phyloP scores from a whole-genome alignment of 306 rosid species.

The Malus asiatica region DNA sequence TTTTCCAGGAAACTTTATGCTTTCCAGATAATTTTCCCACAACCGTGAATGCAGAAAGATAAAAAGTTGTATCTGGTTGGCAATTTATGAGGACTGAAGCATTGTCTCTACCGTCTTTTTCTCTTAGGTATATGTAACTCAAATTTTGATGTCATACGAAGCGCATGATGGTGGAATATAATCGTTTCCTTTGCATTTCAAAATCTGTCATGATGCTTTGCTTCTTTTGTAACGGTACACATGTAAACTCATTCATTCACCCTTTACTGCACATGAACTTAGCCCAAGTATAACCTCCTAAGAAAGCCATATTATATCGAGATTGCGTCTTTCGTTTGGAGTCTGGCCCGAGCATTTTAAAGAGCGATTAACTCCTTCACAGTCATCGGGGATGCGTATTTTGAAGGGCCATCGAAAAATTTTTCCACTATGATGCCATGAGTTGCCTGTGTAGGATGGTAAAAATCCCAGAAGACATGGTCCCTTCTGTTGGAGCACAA shows the following conservation, averaged over 20 bases:
- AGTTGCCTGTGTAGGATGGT: slow-evolving; percentile 68
- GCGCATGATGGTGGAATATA: background rate
- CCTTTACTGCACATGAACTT: background rate
- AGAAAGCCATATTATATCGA: background rate
- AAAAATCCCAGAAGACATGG: slow-evolving; percentile 69
- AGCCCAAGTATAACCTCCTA: background rate
- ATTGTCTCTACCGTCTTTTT: background rate
- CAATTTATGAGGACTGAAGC: background rate
- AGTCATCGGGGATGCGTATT: slow-evolving; percentile 43
- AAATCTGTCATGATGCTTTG: background rate
- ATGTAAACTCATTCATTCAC: background rate
- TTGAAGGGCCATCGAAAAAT: slow-evolving; percentile 42
- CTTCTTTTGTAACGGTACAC: background rate
- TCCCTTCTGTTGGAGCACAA: slow-evolving; percentile 52
- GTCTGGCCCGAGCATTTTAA: slow-evolving; percentile 2
- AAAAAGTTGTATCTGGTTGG: background rate
- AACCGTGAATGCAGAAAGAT: background rate
- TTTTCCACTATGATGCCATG: slow-evolving; percentile 27
- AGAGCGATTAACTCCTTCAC: slow-evolving; percentile 45
- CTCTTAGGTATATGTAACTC: background rate
- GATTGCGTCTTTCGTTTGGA: background rate
- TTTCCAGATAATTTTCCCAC: background rate
- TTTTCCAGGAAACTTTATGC: background rate
- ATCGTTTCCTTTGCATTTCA: background rate
- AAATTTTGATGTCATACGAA: background rate